Percentiles rank a stretch among this genome's conserved stretches.
These are phyloP conservation scores for Geotrichum reessii DNA, from an alignment of 1,139 yeast species.

Conservation along the genomic window DNA sequence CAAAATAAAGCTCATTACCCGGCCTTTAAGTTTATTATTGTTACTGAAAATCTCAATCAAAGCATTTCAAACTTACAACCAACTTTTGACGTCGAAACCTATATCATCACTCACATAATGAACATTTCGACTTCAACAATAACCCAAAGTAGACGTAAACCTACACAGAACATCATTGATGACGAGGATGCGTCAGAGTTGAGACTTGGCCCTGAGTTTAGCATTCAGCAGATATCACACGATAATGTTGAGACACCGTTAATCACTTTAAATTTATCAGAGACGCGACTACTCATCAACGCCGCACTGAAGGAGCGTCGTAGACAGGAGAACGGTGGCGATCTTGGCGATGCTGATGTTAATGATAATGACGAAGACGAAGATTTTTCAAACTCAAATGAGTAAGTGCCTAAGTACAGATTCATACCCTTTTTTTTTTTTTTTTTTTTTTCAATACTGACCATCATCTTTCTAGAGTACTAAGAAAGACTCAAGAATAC, in stretches of 20 bases:
- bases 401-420: slow-evolving; percentile 26
- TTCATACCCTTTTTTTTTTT: background rate
- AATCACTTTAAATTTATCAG: slow-evolving; percentile 80
- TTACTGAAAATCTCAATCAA: background rate
- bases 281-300: slow-evolving; percentile 81
- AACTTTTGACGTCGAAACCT: background rate
- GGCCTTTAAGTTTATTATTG: background rate
- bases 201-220: slow-evolving; percentile 90
- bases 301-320: slow-evolving; percentile 83
- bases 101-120: slow-evolving; percentile 41
- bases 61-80: background rate
- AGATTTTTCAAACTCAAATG: slow-evolving; percentile 39
- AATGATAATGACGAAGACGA: slow-evolving; percentile 41
- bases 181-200: slow-evolving; percentile 88
- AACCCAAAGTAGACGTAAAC: slow-evolving; percentile 73
- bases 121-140: slow-evolving; percentile 86
- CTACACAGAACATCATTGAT: slow-evolving; percentile 49
- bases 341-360: slow-evolving; percentile 38
- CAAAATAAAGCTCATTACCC: background rate
- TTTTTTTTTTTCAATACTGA: too few species aligned
- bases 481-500: slow-evolving; percentile 88
- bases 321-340: slow-evolving; percentile 43
- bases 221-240: slow-evolving; percentile 70
- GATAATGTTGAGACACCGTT: slow-evolving; percentile 71
- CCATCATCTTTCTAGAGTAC: slow-evolving; percentile 42